Percentiles rank a stretch among this genome's conserved stretches.
These are phyloP conservation scores for Pichia nanzhaoensis DNA, from an alignment of 805 yeast species.

Conservation along the genomic window DNA sequence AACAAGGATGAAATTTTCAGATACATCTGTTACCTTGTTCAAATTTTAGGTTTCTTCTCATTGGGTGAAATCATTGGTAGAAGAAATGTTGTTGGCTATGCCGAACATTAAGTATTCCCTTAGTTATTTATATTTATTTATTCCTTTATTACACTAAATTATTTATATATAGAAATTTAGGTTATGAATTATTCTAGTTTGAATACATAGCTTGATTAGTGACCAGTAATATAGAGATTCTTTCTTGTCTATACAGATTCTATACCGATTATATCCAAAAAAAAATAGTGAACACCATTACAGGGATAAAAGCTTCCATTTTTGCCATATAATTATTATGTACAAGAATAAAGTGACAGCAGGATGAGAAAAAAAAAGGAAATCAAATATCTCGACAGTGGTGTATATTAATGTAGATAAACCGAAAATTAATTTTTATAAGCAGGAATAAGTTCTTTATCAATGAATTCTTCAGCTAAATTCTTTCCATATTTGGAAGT, in stretches of 20 bases:
- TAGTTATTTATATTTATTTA: neutral
- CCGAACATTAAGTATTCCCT: slow-evolving; percentile 9
- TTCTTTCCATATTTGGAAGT: slow-evolving; percentile 53
- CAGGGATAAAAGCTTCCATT: too few relatives aligned
- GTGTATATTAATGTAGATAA: too few relatives aligned
- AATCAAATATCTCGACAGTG: neutral
- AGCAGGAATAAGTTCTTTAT: slow-evolving; percentile 35
- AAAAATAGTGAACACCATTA: too few relatives aligned
- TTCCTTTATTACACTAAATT: neutral
- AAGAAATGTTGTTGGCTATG: slow-evolving; percentile 85
- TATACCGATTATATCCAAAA: too few relatives aligned
- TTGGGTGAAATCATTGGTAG: slow-evolving; percentile 96
- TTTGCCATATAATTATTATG: too few relatives aligned
- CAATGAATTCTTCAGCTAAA: slow-evolving; percentile 53
- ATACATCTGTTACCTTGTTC: slow-evolving; percentile 72
- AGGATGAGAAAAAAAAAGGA: neutral
- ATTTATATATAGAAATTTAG: neutral
- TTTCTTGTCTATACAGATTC: neutral
- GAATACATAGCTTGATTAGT: neutral
- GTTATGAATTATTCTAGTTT: neutral
- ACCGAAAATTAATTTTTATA: slow-evolving; percentile 6
- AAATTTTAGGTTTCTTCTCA: slow-evolving; percentile 84
- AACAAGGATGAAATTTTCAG: slow-evolving; percentile 53
- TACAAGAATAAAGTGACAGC: neutral
- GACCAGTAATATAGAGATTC: neutral